Evolutionary conservation across 345 rosid genomes (phyloP).

Genomic region (Lenwebbia sp.): DNA sequence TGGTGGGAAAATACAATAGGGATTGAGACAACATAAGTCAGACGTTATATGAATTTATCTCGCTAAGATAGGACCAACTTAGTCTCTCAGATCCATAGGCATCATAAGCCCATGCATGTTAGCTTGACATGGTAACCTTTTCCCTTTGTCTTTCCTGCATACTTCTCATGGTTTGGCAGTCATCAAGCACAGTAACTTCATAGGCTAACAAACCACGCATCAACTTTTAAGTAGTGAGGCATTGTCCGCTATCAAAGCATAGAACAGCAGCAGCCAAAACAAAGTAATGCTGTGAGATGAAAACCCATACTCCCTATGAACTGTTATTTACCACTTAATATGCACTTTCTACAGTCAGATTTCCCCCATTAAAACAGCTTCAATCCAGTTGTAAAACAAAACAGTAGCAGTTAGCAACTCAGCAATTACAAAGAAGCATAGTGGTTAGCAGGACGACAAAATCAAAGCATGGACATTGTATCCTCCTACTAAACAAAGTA

Average conservation of each 20-base stretch:
- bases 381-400: background rate
- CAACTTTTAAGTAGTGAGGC: background rate
- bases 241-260: background rate
- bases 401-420: background rate
- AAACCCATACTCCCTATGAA: background rate
- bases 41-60: background rate
- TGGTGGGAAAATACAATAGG: background rate
- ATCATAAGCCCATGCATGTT: background rate
- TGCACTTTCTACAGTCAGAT: background rate
- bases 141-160: background rate
- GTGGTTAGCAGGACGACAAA: background rate
- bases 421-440: background rate
- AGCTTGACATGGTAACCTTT: background rate
- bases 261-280: background rate
- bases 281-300: background rate
- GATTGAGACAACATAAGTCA: background rate
- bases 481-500: background rate
- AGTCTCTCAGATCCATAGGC: background rate
- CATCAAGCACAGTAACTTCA: background rate
- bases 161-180: background rate
- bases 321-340: background rate
- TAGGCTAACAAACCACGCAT: background rate
- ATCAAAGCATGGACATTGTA: background rate
- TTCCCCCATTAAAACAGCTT: background rate
- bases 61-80: background rate